Percentiles rank a stretch among this genome's conserved stretches.
These are phyloP conservation scores for Pyronema omphalodes DNA, from an alignment of 495 filamentous ascomycete genomes.

Conservation along the genomic window DNA sequence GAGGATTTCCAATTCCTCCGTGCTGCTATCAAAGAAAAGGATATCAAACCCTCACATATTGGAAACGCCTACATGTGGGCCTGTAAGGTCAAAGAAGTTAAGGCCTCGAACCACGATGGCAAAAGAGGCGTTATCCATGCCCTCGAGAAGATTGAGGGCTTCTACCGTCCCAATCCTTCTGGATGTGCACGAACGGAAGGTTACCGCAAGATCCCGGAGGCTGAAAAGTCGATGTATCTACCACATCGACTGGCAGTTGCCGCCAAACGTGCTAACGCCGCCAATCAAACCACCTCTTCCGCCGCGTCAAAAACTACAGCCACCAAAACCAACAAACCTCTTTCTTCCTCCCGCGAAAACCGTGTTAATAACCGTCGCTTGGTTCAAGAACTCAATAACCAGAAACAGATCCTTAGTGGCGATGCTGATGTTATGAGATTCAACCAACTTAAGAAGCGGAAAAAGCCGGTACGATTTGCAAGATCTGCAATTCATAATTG, in stretches of 20 bases:
- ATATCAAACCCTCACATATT: constrained; percentile 34
- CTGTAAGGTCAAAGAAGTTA: constrained; percentile 79
- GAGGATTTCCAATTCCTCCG: constrained; percentile 50
- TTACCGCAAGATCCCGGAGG: constrained; percentile 79
- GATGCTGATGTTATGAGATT: constrained; percentile 83
- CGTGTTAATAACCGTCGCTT: constrained; percentile 88
- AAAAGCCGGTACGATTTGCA: constrained; percentile 97
- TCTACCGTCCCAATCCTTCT: constrained; percentile 70
- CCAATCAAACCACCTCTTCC: constrained; percentile 27
- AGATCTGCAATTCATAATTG: constrained; percentile 97
- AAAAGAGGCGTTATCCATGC: constrained; percentile 30
- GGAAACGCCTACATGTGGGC: constrained; percentile 60
- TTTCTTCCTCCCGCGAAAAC: constrained; percentile 59
- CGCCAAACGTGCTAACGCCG: constrained; percentile 52
- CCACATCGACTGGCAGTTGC: constrained; percentile 91
- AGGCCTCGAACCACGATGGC: constrained; percentile 37
- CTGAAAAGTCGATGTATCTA: constrained; percentile 94
- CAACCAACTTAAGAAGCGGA: constrained; percentile 97
- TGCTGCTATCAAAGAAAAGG: constrained; percentile 27
- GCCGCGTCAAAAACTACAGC: constrained; percentile 10
- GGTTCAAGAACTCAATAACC: constrained; percentile 83
- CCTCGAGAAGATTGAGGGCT: constrained; percentile 54
- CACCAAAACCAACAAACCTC: constrained; percentile 11
- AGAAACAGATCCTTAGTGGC: constrained; percentile 69
- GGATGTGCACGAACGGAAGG: constrained; percentile 85